Percentiles rank a stretch among this genome's conserved stretches.
phyloP scores from a whole-genome alignment of 768 basidiomycete species.

The Termitomyces sp. region DNA sequence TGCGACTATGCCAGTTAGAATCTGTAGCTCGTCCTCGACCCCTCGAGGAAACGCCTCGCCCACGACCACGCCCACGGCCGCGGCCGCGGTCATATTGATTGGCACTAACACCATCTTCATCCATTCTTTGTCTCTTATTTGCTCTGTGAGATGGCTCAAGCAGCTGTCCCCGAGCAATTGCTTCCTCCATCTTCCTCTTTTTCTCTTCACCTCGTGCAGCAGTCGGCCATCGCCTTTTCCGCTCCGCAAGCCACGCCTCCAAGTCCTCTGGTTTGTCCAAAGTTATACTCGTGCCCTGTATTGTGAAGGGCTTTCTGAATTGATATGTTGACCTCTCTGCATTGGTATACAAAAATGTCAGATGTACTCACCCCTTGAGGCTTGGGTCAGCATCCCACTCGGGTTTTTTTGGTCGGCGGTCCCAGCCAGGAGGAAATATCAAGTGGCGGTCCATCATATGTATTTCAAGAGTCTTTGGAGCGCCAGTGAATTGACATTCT shows the following conservation, averaged over 20 bases:
- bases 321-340: background rate
- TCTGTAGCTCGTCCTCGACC: constrained; percentile 18
- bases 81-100: constrained; percentile 11
- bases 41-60: constrained; percentile 3
- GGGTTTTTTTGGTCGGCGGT: constrained; percentile 44
- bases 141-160: constrained; percentile 31
- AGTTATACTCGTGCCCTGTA: constrained; percentile 74
- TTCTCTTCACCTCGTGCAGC: constrained; percentile 70
- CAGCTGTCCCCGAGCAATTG: constrained; percentile 76
- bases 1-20: constrained; percentile 11
- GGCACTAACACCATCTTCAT: constrained; percentile 15
- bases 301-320: constrained; percentile 63
- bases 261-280: constrained; percentile 83
- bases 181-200: constrained; percentile 74
- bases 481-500: constrained; percentile 68
- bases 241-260: constrained; percentile 83
- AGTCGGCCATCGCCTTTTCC: constrained; percentile 84
- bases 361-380: constrained; percentile 60
- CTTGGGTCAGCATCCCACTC: constrained; percentile 85
- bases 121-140: constrained; percentile 39
- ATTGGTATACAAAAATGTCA: background rate
- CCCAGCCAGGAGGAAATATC: constrained; percentile 75
- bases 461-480: constrained; percentile 64
- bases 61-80: constrained; percentile 28
- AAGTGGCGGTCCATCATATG: constrained; percentile 93